Conservation (phyloP, 2,329 filamentous ascomycete species). For the Ophiosphaerella herpotricha region DNA sequence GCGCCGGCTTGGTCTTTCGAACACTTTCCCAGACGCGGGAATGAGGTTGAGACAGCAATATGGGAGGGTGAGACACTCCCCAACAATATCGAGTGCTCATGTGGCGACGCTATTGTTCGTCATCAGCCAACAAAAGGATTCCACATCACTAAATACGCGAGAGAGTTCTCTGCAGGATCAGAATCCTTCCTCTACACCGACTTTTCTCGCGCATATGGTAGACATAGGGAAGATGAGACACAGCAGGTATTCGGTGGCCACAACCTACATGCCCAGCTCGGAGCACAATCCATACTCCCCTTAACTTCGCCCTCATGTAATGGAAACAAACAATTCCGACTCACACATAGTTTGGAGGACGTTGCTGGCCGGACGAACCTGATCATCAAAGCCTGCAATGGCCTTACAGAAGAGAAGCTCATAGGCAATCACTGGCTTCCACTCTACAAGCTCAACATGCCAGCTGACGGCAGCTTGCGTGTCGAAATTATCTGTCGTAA, state of each 20-base stretch:
- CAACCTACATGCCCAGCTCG: constrained; percentile 35
- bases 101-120: constrained; percentile 26
- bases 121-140: constrained; percentile 27
- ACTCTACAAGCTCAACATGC: constrained; percentile 43
- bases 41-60: constrained; percentile 36
- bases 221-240: constrained; percentile 14
- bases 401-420: neutral
- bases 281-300: constrained; percentile 43
- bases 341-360: constrained; percentile 22
- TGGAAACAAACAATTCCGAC: neutral
- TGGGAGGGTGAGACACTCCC: constrained; percentile 43
- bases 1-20: constrained; percentile 55
- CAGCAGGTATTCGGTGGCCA: constrained; percentile 17
- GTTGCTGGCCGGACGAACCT: constrained; percentile 13
- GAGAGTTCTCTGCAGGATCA: constrained; percentile 39
- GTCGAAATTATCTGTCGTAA: constrained; percentile 18
- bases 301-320: constrained; percentile 1
- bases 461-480: constrained; percentile 26
- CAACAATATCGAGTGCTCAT: constrained; percentile 37
- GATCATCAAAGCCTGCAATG: constrained; percentile 18
- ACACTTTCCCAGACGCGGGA: constrained; percentile 43
- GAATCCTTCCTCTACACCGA: constrained; percentile 47
- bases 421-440: constrained; percentile 17
- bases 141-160: constrained; percentile 36
- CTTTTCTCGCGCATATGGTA: constrained; percentile 40